phyloP scores from a whole-genome alignment of 2,329 filamentous ascomycete species.

The Pseudogymnoascus sp. region DNA sequence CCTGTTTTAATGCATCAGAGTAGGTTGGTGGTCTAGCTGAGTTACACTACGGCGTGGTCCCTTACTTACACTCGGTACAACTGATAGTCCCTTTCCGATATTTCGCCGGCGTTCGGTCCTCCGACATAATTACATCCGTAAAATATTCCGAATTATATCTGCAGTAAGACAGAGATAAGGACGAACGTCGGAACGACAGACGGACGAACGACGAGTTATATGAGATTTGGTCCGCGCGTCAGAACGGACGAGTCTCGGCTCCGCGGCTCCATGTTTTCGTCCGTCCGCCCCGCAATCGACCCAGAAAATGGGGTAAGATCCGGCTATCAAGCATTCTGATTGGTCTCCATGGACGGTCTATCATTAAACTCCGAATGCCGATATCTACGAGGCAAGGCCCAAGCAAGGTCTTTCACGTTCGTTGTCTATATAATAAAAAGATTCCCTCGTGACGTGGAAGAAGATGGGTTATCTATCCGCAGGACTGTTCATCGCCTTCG shows the following conservation, averaged over 20 bases:
- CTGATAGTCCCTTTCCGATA: conserved; percentile 27
- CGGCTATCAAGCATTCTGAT: background rate
- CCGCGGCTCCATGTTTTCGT: background rate
- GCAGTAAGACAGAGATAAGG: background rate
- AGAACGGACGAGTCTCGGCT: background rate
- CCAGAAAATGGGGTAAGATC: background rate
- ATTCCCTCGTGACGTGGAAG: background rate
- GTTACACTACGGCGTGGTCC: background rate
- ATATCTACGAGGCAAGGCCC: background rate
- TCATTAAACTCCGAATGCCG: background rate
- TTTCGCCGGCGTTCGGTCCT: conserved; percentile 12
- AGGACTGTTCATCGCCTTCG: background rate
- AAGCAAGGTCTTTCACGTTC: background rate
- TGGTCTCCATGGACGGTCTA: background rate
- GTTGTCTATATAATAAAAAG: background rate
- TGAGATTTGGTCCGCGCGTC: background rate
- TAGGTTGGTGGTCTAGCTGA: background rate
- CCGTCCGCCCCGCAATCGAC: background rate
- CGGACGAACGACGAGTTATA: background rate
- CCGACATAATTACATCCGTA: conserved; percentile 11
- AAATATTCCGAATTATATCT: background rate
- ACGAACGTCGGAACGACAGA: background rate
- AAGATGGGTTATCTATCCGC: background rate
- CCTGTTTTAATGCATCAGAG: conserved; percentile 18
- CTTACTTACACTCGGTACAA: conserved; percentile 26